phyloP scores from a whole-genome alignment of 306 rosid genomes.

The Acacia acuminata region DNA sequence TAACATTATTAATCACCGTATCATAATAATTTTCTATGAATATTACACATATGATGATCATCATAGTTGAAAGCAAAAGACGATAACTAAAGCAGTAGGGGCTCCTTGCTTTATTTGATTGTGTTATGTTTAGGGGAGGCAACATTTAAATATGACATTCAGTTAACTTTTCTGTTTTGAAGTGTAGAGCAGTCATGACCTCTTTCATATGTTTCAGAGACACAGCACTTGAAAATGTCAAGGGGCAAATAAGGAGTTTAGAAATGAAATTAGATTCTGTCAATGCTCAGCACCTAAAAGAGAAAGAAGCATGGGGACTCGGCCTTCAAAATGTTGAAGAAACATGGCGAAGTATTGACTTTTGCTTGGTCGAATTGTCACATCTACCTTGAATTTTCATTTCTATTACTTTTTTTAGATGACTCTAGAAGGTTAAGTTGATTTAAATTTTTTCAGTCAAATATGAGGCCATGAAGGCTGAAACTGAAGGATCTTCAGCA shows the following conservation, averaged over 20 bases:
- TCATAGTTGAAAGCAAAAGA: slow-evolving; percentile 23
- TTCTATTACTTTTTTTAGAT: slow-evolving; percentile 28
- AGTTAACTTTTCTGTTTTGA: slow-evolving; percentile 18
- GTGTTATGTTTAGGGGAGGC: slow-evolving; percentile 28
- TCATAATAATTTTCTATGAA: not conserved
- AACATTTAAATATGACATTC: slow-evolving; percentile 16
- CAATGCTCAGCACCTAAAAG: slow-evolving; percentile 63
- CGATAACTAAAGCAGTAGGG: slow-evolving; percentile 15
- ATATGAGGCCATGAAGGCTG: slow-evolving; percentile 80
- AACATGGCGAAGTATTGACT: slow-evolving; percentile 80
- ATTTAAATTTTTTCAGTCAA: slow-evolving; percentile 60
- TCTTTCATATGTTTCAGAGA: slow-evolving; percentile 66
- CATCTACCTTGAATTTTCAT: slow-evolving; percentile 20
- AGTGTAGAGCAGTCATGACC: slow-evolving; percentile 27
- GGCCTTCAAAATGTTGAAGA: slow-evolving; percentile 89
- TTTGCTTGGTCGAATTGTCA: slow-evolving; percentile 32
- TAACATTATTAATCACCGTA: not conserved
- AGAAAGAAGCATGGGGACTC: slow-evolving; percentile 88
- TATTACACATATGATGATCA: slow-evolving; percentile 18
- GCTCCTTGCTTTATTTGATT: slow-evolving; percentile 10
- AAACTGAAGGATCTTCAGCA: slow-evolving; percentile 70
- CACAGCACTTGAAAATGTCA: slow-evolving; percentile 53
- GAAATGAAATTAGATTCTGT: slow-evolving; percentile 73
- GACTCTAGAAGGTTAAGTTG: slow-evolving; percentile 28
- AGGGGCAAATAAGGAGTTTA: slow-evolving; percentile 69